Evolutionary conservation across 169 alveolate species (phyloP).

Genomic region (Plasmodium adleri): DNA sequence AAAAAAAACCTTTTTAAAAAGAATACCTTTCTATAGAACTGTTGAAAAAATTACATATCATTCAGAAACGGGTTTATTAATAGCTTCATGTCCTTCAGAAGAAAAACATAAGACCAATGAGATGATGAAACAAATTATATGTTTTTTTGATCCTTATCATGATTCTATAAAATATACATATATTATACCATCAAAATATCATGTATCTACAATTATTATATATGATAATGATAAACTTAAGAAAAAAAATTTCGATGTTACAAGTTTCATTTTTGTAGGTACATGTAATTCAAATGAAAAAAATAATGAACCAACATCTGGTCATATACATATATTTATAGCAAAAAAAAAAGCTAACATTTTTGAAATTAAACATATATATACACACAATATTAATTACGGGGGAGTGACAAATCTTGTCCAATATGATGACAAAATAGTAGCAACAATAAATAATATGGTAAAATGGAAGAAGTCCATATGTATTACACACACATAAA

Average conservation of each 20-base stretch:
- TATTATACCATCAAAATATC: conserved; percentile 67
- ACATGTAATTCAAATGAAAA: conserved; percentile 55
- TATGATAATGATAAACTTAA: conserved; percentile 13
- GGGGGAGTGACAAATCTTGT: conserved; percentile 53
- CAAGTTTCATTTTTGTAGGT: conserved; percentile 49
- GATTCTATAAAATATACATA: conserved; percentile 45
- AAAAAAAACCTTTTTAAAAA: conserved; percentile 26
- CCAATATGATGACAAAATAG: conserved; percentile 29
- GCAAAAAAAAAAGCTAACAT: conserved; percentile 47
- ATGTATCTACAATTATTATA: conserved; percentile 48
- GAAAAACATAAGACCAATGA: conserved; percentile 69
- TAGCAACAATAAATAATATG: conserved; percentile 55
- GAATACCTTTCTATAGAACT: conserved; percentile 74
- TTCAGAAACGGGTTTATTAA: conserved; percentile 41
- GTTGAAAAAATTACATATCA: conserved; percentile 74
- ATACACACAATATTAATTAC: conserved; percentile 49
- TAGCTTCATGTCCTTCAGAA: conserved; percentile 65
- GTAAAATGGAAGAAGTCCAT: not conserved
- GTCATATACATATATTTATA: conserved; percentile 43
- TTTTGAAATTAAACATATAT: conserved; percentile 67
- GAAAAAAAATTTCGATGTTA: conserved; percentile 1
- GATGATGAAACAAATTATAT: conserved; percentile 61
- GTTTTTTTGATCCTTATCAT: conserved; percentile 68
- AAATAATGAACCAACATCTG: conserved; percentile 55
- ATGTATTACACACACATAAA: too few species aligned